A percentile compares a stretch with the other conserved stretches of the same genome.
phyloP scores from a whole-genome alignment of 1,284 basidiomycete species.

The Rhodotorula glutinis region DNA sequence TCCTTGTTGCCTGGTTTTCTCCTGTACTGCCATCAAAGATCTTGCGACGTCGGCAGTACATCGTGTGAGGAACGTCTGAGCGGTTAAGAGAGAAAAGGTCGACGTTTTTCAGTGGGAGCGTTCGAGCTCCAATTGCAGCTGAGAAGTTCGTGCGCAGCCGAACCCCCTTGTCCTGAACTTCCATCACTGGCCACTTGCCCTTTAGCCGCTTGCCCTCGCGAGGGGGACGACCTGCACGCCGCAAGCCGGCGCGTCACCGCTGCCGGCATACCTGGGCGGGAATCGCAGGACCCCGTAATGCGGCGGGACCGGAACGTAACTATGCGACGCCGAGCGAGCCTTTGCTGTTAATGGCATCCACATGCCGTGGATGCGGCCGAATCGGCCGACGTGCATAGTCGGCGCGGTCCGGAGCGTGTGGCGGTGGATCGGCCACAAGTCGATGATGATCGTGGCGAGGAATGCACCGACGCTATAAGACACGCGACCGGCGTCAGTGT shows the following conservation, averaged over 20 bases:
- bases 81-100: too few relatives aligned
- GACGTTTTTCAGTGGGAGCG: too few relatives aligned
- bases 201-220: too few relatives aligned
- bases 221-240: background rate
- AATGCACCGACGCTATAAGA: background rate
- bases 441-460: slow-evolving; percentile 22
- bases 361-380: background rate
- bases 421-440: slow-evolving; percentile 20
- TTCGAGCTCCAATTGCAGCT: too few relatives aligned
- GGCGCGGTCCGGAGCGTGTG: background rate
- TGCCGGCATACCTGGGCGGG: background rate
- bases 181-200: too few relatives aligned
- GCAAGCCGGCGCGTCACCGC: background rate
- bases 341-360: background rate
- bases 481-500: too few relatives aligned
- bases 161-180: too few relatives aligned
- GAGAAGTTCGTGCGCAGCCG: too few relatives aligned
- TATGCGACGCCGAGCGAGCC: background rate
- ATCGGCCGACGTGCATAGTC: background rate
- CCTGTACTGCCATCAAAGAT: too few relatives aligned
- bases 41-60: too few relatives aligned
- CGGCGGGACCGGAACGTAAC: background rate
- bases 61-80: too few relatives aligned
- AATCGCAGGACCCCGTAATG: background rate
- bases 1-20: too few relatives aligned